Percentiles rank a stretch among this genome's conserved stretches.
These are phyloP conservation scores for Claviceps pusilla DNA, from an alignment of 2,329 filamentous ascomycete species.

Conservation along the genomic window DNA sequence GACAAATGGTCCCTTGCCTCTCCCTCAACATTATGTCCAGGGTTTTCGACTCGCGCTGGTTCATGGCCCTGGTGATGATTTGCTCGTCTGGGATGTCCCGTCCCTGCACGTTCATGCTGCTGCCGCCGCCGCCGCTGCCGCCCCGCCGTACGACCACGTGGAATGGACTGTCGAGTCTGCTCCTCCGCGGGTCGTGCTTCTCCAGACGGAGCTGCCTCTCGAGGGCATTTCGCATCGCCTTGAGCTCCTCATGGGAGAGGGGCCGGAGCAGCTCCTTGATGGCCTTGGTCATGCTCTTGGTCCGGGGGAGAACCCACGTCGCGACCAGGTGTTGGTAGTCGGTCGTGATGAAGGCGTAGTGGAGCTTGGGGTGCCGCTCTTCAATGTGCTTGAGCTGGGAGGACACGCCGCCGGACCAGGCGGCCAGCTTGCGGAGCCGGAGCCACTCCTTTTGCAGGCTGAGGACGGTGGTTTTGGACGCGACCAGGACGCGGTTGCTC, in stretches of 20 bases:
- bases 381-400: slow-evolving; percentile 24
- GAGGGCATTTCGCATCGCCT: slow-evolving; percentile 10
- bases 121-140: not conserved
- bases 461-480: slow-evolving; percentile 28
- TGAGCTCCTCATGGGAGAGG: slow-evolving; percentile 17
- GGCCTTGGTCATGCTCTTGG: slow-evolving; percentile 14
- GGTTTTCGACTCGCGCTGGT: slow-evolving; percentile 1
- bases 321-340: slow-evolving; percentile 16
- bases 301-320: slow-evolving; percentile 12
- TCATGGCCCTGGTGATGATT: slow-evolving; percentile 1
- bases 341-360: slow-evolving; percentile 24
- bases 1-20: not conserved
- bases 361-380: slow-evolving; percentile 23
- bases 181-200: not conserved
- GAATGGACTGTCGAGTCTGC: slow-evolving; percentile 1
- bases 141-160: slow-evolving; percentile 1
- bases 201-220: slow-evolving; percentile 8
- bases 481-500: slow-evolving; percentile 17
- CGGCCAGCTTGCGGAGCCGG: slow-evolving; percentile 30
- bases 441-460: slow-evolving; percentile 35
- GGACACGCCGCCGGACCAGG: slow-evolving; percentile 34
- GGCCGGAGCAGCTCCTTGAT: slow-evolving; percentile 15
- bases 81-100: not conserved
- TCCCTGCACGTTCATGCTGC: not conserved
- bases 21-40: slow-evolving; percentile 3